Evolutionary conservation across 2,329 filamentous ascomycete species (phyloP).

Genomic region (Sporothrix phasma): DNA sequence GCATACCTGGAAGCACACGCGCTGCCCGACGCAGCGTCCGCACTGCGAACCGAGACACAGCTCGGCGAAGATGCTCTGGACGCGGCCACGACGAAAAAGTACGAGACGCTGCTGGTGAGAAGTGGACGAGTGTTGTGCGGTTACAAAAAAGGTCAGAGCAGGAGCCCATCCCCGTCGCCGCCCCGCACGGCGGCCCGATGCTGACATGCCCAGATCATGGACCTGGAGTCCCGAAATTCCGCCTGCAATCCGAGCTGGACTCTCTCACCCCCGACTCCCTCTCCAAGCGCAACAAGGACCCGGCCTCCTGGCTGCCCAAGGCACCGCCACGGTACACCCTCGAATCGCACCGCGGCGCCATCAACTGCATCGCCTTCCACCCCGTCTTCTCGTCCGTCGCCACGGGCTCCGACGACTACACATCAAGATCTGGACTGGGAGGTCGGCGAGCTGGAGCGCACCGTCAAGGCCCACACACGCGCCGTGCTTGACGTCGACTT

Average conservation of each 20-base stretch:
- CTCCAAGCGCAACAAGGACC: conserved; percentile 72
- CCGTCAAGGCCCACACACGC: conserved; percentile 85
- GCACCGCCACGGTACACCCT: conserved; percentile 72
- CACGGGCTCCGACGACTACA: conserved; percentile 83
- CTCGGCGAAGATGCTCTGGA: conserved; percentile 60
- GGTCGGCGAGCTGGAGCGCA: conserved; percentile 78
- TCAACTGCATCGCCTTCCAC: conserved; percentile 87
- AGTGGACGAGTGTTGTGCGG: conserved; percentile 93
- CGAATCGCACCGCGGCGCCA: conserved; percentile 68
- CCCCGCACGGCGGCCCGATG: no score
- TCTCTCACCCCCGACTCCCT: conserved; percentile 68
- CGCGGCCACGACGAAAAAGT: conserved; percentile 77
- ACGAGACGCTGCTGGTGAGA: conserved; percentile 88
- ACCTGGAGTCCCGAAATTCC: conserved; percentile 68
- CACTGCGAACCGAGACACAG: conserved; percentile 66
- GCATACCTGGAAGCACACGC: conserved; percentile 73
- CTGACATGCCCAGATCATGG: conserved; percentile 61
- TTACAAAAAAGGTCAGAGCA: conserved; percentile 66
- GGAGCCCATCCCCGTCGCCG: neutral
- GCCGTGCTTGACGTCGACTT: conserved; percentile 83
- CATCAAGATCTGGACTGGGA: conserved; percentile 98
- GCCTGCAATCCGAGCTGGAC: conserved; percentile 76
- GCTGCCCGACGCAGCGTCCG: conserved; percentile 57
- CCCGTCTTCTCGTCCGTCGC: conserved; percentile 84
- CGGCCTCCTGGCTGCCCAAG: conserved; percentile 75